Percentiles rank a stretch among this genome's conserved stretches.
phyloP scores from a whole-genome alignment of 2,329 filamentous ascomycete genomes.

The Trichoderma afroharzianum region DNA sequence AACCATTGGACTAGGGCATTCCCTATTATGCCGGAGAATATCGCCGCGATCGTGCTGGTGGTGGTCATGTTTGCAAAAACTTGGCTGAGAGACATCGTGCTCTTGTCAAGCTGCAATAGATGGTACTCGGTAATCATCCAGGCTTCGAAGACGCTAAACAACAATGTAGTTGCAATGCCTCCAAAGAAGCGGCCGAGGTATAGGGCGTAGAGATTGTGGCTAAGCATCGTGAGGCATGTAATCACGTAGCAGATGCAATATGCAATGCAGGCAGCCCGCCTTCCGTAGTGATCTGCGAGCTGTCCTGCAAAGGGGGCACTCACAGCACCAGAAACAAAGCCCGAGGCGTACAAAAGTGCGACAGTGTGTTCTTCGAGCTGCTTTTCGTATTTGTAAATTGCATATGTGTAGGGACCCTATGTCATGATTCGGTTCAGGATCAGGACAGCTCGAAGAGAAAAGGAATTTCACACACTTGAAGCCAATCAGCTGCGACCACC shows the following conservation, averaged over 20 bases:
- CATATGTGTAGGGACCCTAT: constrained; percentile 48
- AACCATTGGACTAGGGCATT: constrained; percentile 47
- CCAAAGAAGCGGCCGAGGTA: constrained; percentile 53
- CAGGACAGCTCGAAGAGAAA: not conserved
- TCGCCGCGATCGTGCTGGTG: constrained; percentile 54
- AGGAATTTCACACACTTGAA: constrained; percentile 25
- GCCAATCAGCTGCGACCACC: constrained; percentile 33
- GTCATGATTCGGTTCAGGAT: not conserved
- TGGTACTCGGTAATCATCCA: constrained; percentile 60
- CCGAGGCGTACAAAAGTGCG: constrained; percentile 43
- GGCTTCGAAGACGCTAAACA: constrained; percentile 57
- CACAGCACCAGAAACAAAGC: constrained; percentile 47
- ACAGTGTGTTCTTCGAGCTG: constrained; percentile 41
- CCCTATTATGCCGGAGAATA: constrained; percentile 49
- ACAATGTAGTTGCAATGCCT: constrained; percentile 53
- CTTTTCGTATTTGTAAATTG: constrained; percentile 50
- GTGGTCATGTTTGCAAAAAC: constrained; percentile 53
- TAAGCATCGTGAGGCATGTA: constrained; percentile 51
- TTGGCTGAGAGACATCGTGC: constrained; percentile 42
- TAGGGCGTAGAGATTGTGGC: constrained; percentile 39
- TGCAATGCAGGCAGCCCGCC: constrained; percentile 47
- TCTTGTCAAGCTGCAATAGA: constrained; percentile 39
- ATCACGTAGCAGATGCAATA: constrained; percentile 52
- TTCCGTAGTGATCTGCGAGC: constrained; percentile 43
- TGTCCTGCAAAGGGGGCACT: constrained; percentile 40